Evolutionary conservation across 148 eudicot genomes (phyloP), one percentile per base, ranked within the genome.

Genomic region (Rhododendron molle): DNA sequence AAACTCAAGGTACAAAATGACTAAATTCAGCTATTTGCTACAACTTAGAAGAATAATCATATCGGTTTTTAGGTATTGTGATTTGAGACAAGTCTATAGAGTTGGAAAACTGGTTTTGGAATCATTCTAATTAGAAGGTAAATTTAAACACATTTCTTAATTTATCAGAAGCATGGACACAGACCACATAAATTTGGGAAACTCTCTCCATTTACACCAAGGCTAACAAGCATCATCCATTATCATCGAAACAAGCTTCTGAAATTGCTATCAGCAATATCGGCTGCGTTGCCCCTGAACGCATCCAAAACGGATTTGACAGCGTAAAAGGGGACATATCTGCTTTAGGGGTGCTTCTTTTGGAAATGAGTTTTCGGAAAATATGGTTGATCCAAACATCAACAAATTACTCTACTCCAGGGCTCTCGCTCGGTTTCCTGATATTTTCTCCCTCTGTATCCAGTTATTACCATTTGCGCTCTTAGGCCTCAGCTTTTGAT

Each of bases 381-480:
- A 38, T 38, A 38, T 38, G 40, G 40, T 38, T 38, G 40, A 38
- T 88, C 93, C 93, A 43, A 83, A 88, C 83, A 85, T 96, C 16
- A 88, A 85, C 87, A 85, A 88, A 85, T 90, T 92, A 50, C 83
- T 96, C 83, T 78, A 93, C 84, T 72, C 93, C 72, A 92, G 91
- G 91, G 90, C 91, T 67, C 97, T 95, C 80, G 95, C 99, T 36
- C 90, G 88, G 58, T 96, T 88, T 89, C 98, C 98, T 72, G 99
- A 95, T 81, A 84, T 92, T 60, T 85, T 96, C 83, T 96, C 96
- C 36, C 91, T 93, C 58, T 96, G 98, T 84, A 89, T 92, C 86
- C 99, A 96, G 99, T 98, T 93, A 87, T 52, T 30, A 26, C 46
- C 43, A 20, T 67, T 67, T 67, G 4, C 16, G 28, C 36, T 69